Base-by-base conservation (phyloP, 2,329 filamentous ascomycete genomes). In the Fusarium sulawesiense region DNA sequence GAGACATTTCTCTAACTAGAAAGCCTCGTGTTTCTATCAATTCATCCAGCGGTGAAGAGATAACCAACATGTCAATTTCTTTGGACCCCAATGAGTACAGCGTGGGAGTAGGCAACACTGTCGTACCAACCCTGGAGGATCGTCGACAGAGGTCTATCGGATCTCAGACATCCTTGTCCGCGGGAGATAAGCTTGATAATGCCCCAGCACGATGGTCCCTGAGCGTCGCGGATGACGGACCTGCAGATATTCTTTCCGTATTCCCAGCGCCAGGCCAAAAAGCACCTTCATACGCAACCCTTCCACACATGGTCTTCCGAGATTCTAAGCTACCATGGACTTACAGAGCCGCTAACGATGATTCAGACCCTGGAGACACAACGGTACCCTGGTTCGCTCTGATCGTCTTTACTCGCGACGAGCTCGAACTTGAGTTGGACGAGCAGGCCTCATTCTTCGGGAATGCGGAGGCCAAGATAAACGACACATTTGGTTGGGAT, bases 361-460 rank as follows among this genome's bases (percentile, higher is more conserved):
- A 30, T n/a, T 10, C 25, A n/a, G 34, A 37, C 16, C 34, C 34
- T 37, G 30, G 13, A 30, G 12, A 2, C 27, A 29, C 11, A 7
- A 4, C 2, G 8, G 18, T 47, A n/a, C 45, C 45, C 3, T 30
- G 45, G 45, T 6, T 47, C 14, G 45, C 45, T 27, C 5, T 47
- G 14, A 13, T 30, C 18, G 7, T 20, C 18, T 20, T 47, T 25
- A 25, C 25, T n/a, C 10, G n/a, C 18, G 45, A 47, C 3, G 45
- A 47, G 1, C 7, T 47, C 4, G 34, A 37, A 3, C 34, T 37
- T n/a, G 0, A n/a, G 5, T 5, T 3, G 2, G 0, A 37, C 2
- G 9, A 37, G 9, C 16, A n/a, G 34, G 2, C 1, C 9, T n/a
- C 9, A 37, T n/a, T 37, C 2, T 37, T 37, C 16, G 16, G 9